Conservation (phyloP, 768 basidiomycete species). For the Russula lepida region DNA sequence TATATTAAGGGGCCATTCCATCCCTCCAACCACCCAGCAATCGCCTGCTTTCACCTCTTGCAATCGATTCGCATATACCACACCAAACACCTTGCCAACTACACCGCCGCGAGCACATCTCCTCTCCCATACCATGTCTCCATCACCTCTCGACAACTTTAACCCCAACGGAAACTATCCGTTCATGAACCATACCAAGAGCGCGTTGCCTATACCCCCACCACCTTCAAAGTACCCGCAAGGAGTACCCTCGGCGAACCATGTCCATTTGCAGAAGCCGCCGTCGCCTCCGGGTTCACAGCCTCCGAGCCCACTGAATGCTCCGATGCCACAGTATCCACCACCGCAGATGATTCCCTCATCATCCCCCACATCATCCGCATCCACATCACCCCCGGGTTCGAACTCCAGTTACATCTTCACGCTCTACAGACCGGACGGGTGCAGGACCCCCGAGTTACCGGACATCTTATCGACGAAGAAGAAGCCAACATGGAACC, state of each 20-base stretch:
- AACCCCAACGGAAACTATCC: conserved; percentile 52
- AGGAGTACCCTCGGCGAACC: conserved; percentile 31
- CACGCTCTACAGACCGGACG: conserved; percentile 42
- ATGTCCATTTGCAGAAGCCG: conserved; percentile 9
- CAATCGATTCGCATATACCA: neutral
- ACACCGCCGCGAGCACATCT: neutral
- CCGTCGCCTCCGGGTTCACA: conserved; percentile 18
- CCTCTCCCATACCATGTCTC: conserved; percentile 23
- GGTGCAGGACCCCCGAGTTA: conserved; percentile 48
- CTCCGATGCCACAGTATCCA: conserved; percentile 11
- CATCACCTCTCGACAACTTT: conserved; percentile 31
- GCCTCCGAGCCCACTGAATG: conserved; percentile 3
- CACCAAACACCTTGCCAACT: neutral
- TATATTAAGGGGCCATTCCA: conserved; percentile 12
- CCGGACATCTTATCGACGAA: conserved; percentile 35
- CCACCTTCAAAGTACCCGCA: conserved; percentile 42
- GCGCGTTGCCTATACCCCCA: conserved; percentile 33
- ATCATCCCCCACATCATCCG: conserved; percentile 2
- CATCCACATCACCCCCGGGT: conserved; percentile 7
- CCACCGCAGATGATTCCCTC: neutral
- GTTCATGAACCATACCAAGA: conserved; percentile 38
- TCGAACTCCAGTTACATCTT: conserved; percentile 31
- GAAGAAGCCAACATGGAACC: conserved; percentile 28
- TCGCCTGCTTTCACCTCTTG: neutral
- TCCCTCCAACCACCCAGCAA: conserved; percentile 5